These are phyloP conservation scores for Oryza meyeriana DNA, from an alignment of 176 grass and related monocot species.

Conservation along the genomic window DNA sequence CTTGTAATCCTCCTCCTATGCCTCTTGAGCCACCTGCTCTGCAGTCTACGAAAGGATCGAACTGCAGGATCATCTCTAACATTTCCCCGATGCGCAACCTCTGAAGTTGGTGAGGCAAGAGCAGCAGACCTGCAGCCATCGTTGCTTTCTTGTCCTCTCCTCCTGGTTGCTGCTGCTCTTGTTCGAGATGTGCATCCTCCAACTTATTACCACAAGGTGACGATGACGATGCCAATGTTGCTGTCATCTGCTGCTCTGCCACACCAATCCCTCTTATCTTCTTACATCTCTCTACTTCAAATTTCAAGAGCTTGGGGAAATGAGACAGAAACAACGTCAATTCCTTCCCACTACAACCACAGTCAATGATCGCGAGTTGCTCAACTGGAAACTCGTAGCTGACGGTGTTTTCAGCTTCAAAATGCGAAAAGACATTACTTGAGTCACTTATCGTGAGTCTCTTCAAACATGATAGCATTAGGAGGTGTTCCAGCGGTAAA, in stretches of 20 bases:
- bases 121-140: not conserved
- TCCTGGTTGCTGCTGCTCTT: not conserved
- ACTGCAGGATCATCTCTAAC: not conserved
- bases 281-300: fast-evolving
- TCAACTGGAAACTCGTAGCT: not conserved
- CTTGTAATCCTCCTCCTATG: no score
- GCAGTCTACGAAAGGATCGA: no score
- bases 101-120: not conserved
- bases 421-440: not conserved
- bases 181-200: no score
- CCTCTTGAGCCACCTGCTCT: no score
- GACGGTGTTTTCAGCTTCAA: not conserved
- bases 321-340: not conserved
- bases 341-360: not conserved
- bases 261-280: not conserved
- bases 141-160: not conserved
- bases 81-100: fast-evolving
- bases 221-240: no score
- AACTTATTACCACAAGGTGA: not conserved
- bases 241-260: not conserved
- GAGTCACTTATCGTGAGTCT: fast-evolving
- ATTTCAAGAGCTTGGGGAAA: not conserved
- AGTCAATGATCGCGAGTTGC: fast-evolving
- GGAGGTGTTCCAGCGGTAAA: not conserved
- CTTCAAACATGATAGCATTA: not conserved